Evolutionary conservation across 257 asterid species (phyloP).

Genomic region (Fraxinus cuspidata): DNA sequence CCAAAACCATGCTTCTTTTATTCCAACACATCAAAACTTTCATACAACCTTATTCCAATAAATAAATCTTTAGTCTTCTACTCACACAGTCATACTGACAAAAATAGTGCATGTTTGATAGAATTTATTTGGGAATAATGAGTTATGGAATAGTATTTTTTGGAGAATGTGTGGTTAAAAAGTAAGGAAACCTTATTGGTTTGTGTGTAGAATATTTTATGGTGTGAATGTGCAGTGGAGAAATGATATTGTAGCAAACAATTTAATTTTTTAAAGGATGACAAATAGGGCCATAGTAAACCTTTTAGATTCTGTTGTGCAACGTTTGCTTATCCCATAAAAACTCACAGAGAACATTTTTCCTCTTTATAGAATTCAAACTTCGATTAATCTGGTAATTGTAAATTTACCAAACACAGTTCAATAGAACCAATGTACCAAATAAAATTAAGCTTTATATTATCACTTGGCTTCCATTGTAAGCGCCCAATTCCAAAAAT

Average conservation of each 20-base stretch:
- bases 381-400: neutral
- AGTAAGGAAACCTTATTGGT: too few species aligned
- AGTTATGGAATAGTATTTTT: too few species aligned
- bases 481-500: neutral
- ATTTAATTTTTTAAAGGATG: too few species aligned
- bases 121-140: too few species aligned
- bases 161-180: too few species aligned
- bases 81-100: neutral
- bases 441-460: neutral
- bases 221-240: too few species aligned
- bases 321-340: neutral
- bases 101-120: too few species aligned
- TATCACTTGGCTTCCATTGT: neutral
- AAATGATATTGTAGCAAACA: too few species aligned
- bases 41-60: neutral
- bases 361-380: too few species aligned
- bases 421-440: neutral
- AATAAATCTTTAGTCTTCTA: too few species aligned
- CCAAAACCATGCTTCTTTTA: neutral
- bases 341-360: too few species aligned
- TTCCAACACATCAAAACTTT: neutral
- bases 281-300: neutral
- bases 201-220: too few species aligned
- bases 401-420: neutral
- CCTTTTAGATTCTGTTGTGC: neutral